A percentile compares a stretch with the other conserved stretches of the same genome.
These are phyloP conservation scores for Wallacemonas sp. DNA, from an alignment of 208 protist species.

Conservation along the genomic window DNA sequence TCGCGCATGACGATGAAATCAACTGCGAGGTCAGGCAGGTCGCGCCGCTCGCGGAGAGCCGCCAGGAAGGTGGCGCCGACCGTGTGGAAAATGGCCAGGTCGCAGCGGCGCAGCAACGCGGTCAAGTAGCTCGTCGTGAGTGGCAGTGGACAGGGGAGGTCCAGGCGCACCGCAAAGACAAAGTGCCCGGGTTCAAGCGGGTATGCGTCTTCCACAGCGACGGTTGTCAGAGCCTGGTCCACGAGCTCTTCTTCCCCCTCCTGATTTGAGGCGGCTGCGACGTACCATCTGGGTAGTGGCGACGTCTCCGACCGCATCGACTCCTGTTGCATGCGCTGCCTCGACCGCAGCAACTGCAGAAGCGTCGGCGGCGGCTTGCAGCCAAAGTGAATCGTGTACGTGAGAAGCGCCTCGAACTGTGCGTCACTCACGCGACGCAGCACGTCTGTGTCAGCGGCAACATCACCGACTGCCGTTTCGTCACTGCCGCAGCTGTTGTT, in stretches of 20 bases:
- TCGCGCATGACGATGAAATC: slow-evolving; percentile 23
- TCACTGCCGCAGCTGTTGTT: no score
- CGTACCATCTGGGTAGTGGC: neutral
- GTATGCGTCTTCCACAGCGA: neutral
- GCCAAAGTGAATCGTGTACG: slow-evolving; percentile 21
- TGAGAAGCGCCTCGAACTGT: slow-evolving; percentile 39
- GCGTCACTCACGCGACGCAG: slow-evolving; percentile 27
- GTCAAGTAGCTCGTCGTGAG: slow-evolving; percentile 35
- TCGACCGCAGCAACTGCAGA: slow-evolving; percentile 8
- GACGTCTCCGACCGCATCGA: neutral
- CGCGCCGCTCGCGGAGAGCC: slow-evolving; percentile 19
- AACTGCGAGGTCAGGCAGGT: slow-evolving; percentile 4
- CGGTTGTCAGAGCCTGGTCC: no score
- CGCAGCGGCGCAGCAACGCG: slow-evolving; percentile 39
- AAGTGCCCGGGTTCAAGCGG: slow-evolving; percentile 56
- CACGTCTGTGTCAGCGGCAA: no score
- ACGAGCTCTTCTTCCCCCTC: no score
- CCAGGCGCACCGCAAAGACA: slow-evolving; percentile 49
- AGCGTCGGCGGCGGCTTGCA: slow-evolving; percentile 20
- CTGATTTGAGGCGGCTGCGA: neutral
- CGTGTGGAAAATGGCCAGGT: slow-evolving; percentile 40
- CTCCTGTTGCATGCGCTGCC: neutral
- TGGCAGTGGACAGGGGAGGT: slow-evolving; percentile 28
- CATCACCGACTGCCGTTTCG: no score
- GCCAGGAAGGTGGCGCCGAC: slow-evolving; percentile 45